phyloP scores from a whole-genome alignment of 2,329 filamentous ascomycete species.

The Aspergillus fumigatus region DNA sequence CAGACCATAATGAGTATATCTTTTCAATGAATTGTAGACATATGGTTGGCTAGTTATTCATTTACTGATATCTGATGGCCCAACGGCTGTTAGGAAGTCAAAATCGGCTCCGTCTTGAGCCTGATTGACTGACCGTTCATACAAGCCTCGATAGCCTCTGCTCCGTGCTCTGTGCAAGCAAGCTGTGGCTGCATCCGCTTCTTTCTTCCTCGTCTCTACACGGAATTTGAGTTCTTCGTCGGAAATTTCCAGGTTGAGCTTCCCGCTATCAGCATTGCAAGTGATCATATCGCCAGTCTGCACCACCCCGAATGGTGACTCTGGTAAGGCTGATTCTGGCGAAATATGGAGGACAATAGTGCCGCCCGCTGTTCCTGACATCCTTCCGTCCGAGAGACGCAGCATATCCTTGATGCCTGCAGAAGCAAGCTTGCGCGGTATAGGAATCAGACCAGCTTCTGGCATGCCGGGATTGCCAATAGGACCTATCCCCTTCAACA shows the following conservation, averaged over 20 bases:
- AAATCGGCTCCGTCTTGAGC: constrained; percentile 41
- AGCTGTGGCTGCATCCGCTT: neutral
- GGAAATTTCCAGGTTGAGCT: constrained; percentile 39
- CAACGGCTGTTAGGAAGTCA: constrained; percentile 31
- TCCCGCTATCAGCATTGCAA: constrained; percentile 42
- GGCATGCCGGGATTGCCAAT: constrained; percentile 52
- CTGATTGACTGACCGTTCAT: constrained; percentile 41
- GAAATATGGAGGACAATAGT: constrained; percentile 53
- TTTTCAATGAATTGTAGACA: neutral
- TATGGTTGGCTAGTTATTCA: neutral
- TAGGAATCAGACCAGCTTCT: constrained; percentile 49
- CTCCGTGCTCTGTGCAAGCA: constrained; percentile 22
- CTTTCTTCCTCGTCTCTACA: constrained; percentile 22
- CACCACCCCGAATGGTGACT: constrained; percentile 47
- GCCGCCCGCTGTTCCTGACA: constrained; percentile 53
- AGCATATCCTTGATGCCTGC: constrained; percentile 51
- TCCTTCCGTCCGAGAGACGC: constrained; percentile 50
- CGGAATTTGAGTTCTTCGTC: constrained; percentile 40
- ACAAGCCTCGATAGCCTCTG: constrained; percentile 39
- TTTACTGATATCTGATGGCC: neutral
- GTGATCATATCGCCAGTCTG: constrained; percentile 46
- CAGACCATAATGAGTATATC: neutral
- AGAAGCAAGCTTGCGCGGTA: constrained; percentile 45
- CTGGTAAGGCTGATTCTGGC: constrained; percentile 47
- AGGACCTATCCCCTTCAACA: constrained; percentile 48